A percentile compares a stretch with the other conserved stretches of the same genome.
Evolutionary conservation across 192 early-diverging fungal species (phyloP).

Genomic region (Linnemannia exigua): DNA sequence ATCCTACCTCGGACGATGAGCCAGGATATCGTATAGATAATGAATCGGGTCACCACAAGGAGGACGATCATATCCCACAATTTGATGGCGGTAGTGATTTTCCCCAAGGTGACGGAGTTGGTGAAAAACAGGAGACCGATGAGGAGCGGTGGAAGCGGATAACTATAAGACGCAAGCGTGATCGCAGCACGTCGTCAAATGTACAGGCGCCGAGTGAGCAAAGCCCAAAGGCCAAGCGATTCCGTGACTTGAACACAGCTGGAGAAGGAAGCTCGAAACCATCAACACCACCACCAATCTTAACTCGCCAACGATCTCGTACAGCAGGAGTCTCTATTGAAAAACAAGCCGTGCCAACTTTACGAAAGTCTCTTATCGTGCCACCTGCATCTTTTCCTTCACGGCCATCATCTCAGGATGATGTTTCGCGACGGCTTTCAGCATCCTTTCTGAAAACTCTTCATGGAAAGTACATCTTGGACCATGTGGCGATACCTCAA

Average conservation of each 20-base stretch:
- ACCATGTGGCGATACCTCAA: conserved; percentile 15
- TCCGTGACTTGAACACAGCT: not conserved
- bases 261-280: not conserved
- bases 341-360: not conserved
- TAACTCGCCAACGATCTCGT: not conserved
- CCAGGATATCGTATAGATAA: not conserved
- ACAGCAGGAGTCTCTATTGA: not conserved
- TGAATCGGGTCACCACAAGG: not conserved
- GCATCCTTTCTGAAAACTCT: not conserved
- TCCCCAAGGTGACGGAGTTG: not conserved
- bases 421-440: too few relatives aligned
- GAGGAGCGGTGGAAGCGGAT: conserved; percentile 13
- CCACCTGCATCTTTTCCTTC: not conserved
- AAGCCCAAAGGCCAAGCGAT: conserved; percentile 10
- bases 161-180: conserved; percentile 8
- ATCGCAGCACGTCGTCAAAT: conserved; percentile 6
- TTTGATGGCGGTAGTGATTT: conserved; percentile 43
- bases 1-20: not conserved
- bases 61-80: conserved; percentile 24
- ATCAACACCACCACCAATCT: not conserved
- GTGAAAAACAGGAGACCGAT: not conserved
- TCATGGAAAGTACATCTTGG: not conserved
- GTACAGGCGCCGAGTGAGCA: not conserved
- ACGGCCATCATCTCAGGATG: not conserved
- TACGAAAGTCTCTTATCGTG: not conserved